Evolutionary conservation across 495 filamentous ascomycete genomes (phyloP).

Genomic region (Aspergillus affinis): DNA sequence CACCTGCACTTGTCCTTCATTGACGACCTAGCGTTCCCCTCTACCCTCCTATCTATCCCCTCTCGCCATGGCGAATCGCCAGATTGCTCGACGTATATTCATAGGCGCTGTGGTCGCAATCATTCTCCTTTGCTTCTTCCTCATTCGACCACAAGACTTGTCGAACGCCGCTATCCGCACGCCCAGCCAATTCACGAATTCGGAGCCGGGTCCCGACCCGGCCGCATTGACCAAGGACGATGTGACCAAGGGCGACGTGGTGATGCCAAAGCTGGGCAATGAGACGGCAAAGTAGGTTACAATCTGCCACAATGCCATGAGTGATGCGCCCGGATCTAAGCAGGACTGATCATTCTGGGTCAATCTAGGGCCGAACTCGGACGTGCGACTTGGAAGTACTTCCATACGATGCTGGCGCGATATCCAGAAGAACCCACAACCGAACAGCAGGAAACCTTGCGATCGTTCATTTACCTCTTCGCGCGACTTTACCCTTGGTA

Average conservation of each 20-base stretch:
- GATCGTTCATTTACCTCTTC: conserved; percentile 85
- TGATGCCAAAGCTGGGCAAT: conserved; percentile 89
- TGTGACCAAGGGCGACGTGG: conserved; percentile 70
- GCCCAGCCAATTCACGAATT: conserved; percentile 42
- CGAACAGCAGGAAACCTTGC: conserved; percentile 81
- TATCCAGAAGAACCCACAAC: conserved; percentile 83
- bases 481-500: conserved; percentile 87
- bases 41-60: conserved; percentile 7
- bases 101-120: conserved; percentile 36
- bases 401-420: conserved; percentile 93
- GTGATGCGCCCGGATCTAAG: conserved; percentile 1
- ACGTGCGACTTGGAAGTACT: conserved; percentile 84
- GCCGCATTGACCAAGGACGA: conserved; percentile 32
- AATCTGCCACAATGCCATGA: not conserved
- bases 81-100: conserved; percentile 41
- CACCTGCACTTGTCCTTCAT: not conserved
- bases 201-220: conserved; percentile 20
- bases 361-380: conserved; percentile 75
- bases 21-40: not conserved
- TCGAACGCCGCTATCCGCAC: conserved; percentile 44
- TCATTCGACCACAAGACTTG: conserved; percentile 41
- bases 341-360: conserved; percentile 5
- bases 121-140: conserved; percentile 41
- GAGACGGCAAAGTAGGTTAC: conserved; percentile 67
- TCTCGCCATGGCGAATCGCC: conserved; percentile 41